phyloP scores from a whole-genome alignment of 495 filamentous ascomycete species.

The Neurospora intermedia region DNA sequence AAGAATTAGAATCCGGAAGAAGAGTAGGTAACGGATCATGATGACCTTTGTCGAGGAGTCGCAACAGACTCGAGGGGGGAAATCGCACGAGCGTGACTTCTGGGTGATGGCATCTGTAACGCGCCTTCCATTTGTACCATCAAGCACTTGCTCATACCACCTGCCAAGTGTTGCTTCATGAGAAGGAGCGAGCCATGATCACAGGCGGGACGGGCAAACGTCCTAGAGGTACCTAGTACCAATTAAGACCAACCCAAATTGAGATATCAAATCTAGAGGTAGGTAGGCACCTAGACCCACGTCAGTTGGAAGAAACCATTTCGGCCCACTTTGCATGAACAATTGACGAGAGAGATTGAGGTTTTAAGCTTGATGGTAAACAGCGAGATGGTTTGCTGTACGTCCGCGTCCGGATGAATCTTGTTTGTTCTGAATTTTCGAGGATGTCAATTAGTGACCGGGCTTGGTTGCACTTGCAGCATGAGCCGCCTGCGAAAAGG shows the following conservation, averaged over 20 bases:
- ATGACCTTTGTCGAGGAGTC: background rate
- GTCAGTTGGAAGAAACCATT: background rate
- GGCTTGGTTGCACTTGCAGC: background rate
- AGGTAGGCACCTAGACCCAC: background rate
- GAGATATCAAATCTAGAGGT: too few species aligned
- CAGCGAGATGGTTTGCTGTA: too few species aligned
- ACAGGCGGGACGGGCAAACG: background rate
- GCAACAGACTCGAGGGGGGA: background rate
- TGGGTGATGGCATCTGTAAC: background rate
- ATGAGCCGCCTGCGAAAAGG: background rate
- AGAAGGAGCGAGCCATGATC: background rate
- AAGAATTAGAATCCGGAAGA: background rate
- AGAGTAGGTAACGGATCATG: background rate
- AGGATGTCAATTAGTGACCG: background rate
- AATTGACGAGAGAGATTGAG: background rate
- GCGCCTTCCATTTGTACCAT: background rate
- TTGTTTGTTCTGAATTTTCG: background rate
- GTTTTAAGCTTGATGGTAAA: too few species aligned
- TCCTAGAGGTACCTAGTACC: background rate
- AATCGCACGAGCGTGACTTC: background rate
- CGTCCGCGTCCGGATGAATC: background rate
- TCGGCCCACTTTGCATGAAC: background rate
- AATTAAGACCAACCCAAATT: too few species aligned
- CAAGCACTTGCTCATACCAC: background rate
- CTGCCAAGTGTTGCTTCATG: background rate